Evolutionary conservation across 345 rosid genomes (phyloP).

Genomic region (Gossypium arboreum): DNA sequence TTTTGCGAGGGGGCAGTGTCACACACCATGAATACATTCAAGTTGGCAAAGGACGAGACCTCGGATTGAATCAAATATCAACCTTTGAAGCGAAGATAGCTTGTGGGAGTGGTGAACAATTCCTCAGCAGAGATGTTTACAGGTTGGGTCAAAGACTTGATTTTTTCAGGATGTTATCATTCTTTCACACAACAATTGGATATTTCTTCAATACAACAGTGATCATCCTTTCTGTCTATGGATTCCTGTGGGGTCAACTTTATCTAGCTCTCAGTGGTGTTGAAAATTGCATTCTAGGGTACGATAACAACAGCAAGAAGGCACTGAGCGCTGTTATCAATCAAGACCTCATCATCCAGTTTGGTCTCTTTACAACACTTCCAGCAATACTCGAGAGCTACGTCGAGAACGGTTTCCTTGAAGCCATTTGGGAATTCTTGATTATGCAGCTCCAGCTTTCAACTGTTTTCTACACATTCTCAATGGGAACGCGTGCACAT

Average conservation of each 20-base stretch:
- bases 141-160: conserved; percentile 5
- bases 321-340: conserved; percentile 81
- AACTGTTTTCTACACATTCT: conserved; percentile 83
- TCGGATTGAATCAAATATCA: conserved; percentile 80
- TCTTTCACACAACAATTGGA: neutral
- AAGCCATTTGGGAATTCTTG: conserved; percentile 85
- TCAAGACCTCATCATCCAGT: conserved; percentile 88
- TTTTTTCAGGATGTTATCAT: conserved; percentile 2
- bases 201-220: neutral
- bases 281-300: conserved; percentile 15
- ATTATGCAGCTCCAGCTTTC: conserved; percentile 94
- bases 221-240: neutral
- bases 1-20: conserved; percentile 3
- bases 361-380: conserved; percentile 89
- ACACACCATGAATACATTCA: conserved; percentile 28
- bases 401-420: conserved; percentile 86
- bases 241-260: neutral
- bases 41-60: conserved; percentile 93
- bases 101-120: conserved; percentile 90
- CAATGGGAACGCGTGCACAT: conserved; percentile 93
- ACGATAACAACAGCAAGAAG: conserved; percentile 47
- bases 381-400: conserved; percentile 88
- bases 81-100: conserved; percentile 89
- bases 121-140: conserved; percentile 81
- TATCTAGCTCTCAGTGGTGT: neutral